Conservation (phyloP, 768 basidiomycete species). For the Amanita jacksonii region DNA sequence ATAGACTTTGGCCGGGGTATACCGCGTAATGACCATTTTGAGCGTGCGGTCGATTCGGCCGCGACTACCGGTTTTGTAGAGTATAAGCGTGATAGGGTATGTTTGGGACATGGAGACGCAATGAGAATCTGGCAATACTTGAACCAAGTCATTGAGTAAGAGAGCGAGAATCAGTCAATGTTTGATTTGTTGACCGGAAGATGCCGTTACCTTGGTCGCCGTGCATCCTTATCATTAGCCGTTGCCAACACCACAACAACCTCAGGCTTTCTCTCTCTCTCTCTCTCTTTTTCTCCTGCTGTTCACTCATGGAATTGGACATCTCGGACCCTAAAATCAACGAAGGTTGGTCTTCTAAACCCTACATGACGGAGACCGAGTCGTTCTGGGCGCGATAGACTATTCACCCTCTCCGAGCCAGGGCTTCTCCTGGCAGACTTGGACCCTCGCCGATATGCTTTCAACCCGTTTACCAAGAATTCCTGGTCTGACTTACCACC, state of each 20-base stretch:
- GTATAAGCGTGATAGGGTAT: neutral
- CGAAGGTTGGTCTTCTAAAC: constrained; percentile 42
- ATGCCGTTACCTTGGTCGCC: neutral
- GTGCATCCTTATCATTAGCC: too few species aligned
- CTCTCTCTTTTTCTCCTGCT: constrained; percentile 8
- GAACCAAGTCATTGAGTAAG: constrained; percentile 5
- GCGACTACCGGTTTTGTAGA: constrained; percentile 4
- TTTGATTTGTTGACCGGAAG: constrained; percentile 1
- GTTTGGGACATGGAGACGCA: constrained; percentile 5
- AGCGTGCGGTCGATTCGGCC: too few species aligned
- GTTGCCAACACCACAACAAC: neutral
- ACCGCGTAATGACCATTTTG: constrained; percentile 32
- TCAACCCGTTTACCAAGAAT: neutral
- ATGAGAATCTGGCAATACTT: neutral
- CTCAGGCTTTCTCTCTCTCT: neutral
- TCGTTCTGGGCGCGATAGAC: neutral
- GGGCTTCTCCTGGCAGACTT: neutral
- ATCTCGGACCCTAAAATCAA: constrained; percentile 58
- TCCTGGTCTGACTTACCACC: constrained; percentile 17
- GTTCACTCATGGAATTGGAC: constrained; percentile 9
- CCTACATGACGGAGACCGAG: neutral
- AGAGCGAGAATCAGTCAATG: neutral
- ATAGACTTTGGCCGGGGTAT: constrained; percentile 33
- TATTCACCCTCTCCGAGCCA: neutral
- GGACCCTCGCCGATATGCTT: neutral